phyloP scores from a whole-genome alignment of 371 early-diverging fungal species.

The Mortierella sp. region DNA sequence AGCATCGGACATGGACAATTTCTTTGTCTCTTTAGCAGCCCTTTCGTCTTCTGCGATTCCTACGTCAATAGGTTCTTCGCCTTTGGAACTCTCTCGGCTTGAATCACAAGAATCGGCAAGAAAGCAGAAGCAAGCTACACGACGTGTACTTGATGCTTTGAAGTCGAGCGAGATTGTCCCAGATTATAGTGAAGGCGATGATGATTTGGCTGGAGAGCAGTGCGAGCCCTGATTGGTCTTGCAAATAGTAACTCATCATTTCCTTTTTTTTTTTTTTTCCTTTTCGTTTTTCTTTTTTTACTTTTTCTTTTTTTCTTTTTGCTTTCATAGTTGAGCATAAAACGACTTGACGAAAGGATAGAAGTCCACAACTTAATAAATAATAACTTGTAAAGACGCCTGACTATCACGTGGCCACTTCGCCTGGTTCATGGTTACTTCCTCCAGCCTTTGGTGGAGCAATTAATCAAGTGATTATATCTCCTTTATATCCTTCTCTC shows the following conservation, averaged over 20 bases:
- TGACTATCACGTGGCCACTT: too few species aligned
- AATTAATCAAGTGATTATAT: too few species aligned
- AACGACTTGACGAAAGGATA: too few species aligned
- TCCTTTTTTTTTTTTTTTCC: too few species aligned
- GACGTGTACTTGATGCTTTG: background rate
- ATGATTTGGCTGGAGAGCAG: background rate
- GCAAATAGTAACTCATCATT: background rate
- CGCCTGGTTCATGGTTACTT: too few species aligned
- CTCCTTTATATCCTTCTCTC: too few species aligned
- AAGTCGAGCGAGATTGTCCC: background rate
- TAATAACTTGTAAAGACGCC: too few species aligned
- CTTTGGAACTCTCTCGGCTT: background rate
- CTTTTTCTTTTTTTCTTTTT: too few species aligned
- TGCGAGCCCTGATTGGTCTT: background rate
- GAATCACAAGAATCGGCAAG: constrained; percentile 1
- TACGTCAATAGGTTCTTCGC: background rate
- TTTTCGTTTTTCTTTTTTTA: too few species aligned
- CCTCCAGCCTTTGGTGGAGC: too few species aligned
- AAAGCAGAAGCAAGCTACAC: constrained; percentile 5
- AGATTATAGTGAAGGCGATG: background rate
- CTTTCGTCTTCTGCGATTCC: constrained; percentile 9
- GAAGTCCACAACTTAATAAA: too few species aligned
- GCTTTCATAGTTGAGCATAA: too few species aligned
- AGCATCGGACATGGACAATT: constrained; percentile 22
- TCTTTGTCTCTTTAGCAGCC: constrained; percentile 9